Conservation (phyloP, 2,329 filamentous ascomycete species). For the Botrytis sinoallii region DNA sequence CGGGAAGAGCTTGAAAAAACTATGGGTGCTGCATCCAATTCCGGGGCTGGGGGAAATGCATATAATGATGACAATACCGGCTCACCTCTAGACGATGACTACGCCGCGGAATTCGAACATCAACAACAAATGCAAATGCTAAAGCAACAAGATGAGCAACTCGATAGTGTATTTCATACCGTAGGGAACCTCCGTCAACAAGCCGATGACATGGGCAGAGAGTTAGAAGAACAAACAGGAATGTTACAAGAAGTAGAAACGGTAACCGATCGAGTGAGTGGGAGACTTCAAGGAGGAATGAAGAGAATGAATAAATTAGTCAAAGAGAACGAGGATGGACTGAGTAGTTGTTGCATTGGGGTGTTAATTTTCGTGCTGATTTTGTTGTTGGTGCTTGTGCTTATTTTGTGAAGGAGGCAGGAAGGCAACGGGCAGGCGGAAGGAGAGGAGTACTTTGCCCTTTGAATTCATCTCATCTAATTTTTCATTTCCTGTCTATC, state of each 20-base stretch:
- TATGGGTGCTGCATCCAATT: constrained; percentile 43
- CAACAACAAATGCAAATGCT: constrained; percentile 89
- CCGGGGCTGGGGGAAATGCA: constrained; percentile 18
- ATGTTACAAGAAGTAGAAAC: constrained; percentile 84
- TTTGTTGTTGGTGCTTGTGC: constrained; percentile 75
- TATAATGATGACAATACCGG: constrained; percentile 32
- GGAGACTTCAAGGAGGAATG: constrained; percentile 80
- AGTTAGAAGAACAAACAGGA: constrained; percentile 90
- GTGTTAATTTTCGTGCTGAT: constrained; percentile 86
- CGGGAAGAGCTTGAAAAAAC: constrained; percentile 71
- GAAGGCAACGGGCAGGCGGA: not conserved
- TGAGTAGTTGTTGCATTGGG: constrained; percentile 87
- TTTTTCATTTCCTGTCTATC: not conserved
- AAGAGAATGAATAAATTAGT: constrained; percentile 83
- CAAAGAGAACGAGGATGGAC: constrained; percentile 81
- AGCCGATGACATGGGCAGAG: constrained; percentile 92
- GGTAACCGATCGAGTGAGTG: constrained; percentile 81
- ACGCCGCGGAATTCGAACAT: constrained; percentile 81
- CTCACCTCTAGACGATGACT: constrained; percentile 32
- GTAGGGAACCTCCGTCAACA: constrained; percentile 88
- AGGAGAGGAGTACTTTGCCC: not conserved
- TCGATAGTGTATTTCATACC: constrained; percentile 89
- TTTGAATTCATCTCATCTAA: not conserved
- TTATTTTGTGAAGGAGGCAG: constrained; percentile 49
- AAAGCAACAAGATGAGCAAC: constrained; percentile 87